Evolutionary conservation across 1,284 basidiomycete species (phyloP).

Genomic region (Cryptococcus sp.): DNA sequence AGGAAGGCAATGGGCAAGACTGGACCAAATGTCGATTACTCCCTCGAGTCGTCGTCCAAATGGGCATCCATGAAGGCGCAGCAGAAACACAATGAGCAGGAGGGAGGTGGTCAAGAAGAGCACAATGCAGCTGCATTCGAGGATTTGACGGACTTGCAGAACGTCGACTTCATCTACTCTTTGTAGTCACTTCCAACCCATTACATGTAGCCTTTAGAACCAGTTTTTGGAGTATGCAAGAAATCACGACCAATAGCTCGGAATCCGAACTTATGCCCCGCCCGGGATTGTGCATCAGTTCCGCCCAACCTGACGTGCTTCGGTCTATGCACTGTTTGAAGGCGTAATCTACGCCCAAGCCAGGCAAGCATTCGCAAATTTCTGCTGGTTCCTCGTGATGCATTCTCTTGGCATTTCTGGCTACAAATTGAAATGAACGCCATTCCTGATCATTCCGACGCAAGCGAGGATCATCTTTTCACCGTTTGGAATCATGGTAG

Average conservation of each 20-base stretch:
- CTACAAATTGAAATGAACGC: background rate
- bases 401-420: no score
- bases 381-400: no score
- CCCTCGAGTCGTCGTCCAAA: constrained; percentile 33
- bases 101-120: constrained; percentile 16
- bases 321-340: no score
- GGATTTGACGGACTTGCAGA: constrained; percentile 50
- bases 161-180: constrained; percentile 50
- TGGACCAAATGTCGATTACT: constrained; percentile 48
- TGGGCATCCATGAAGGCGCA: constrained; percentile 37
- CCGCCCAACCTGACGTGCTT: no score
- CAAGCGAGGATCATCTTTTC: background rate
- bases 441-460: background rate
- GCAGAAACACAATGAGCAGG: constrained; percentile 18
- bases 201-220: no score
- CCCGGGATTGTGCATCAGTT: no score
- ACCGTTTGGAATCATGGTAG: background rate
- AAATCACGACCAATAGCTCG: no score
- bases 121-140: constrained; percentile 51
- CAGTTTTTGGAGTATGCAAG: no score
- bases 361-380: no score
- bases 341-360: no score
- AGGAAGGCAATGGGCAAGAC: constrained; percentile 49
- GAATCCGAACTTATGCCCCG: no score
- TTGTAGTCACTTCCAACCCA: constrained; percentile 8